These are phyloP conservation scores for Beverwykella pulmonaria DNA, from an alignment of 495 filamentous ascomycete genomes.

Conservation along the genomic window DNA sequence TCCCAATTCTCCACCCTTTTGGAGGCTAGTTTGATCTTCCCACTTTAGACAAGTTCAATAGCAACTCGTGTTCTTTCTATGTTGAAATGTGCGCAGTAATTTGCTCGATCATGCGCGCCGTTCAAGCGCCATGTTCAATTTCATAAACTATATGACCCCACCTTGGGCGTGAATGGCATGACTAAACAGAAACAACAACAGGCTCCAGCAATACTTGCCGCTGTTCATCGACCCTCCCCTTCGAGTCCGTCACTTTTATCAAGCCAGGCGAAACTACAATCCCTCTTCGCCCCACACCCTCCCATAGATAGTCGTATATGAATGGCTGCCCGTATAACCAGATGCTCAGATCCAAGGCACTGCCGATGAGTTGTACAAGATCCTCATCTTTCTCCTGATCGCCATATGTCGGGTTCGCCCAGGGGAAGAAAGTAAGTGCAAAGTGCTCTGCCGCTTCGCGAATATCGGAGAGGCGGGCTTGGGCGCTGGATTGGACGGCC, in stretches of 20 bases:
- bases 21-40: too few relatives aligned
- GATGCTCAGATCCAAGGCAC: constrained; percentile 18
- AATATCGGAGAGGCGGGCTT: constrained; percentile 8
- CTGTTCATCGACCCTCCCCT: background rate
- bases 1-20: too few relatives aligned
- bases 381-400: constrained; percentile 32
- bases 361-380: constrained; percentile 24
- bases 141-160: constrained; percentile 38
- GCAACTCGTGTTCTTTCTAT: too few relatives aligned
- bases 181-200: background rate
- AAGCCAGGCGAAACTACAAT: constrained; percentile 21
- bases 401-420: constrained; percentile 19
- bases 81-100: too few relatives aligned
- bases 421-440: constrained; percentile 31
- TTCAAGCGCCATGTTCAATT: too few relatives aligned
- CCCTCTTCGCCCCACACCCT: constrained; percentile 11
- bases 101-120: too few relatives aligned
- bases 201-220: background rate
- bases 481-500: background rate
- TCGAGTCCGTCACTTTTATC: background rate
- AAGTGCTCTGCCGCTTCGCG: constrained; percentile 31
- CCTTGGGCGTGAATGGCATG: background rate
- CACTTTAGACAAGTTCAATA: too few relatives aligned
- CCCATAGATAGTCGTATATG: constrained; percentile 17
- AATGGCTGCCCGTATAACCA: constrained; percentile 27